A percentile compares a stretch with the other conserved stretches of the same genome.
Conservation (phyloP, 108 stramenopile genomes). For the Fragilaria crotonensis region DNA sequence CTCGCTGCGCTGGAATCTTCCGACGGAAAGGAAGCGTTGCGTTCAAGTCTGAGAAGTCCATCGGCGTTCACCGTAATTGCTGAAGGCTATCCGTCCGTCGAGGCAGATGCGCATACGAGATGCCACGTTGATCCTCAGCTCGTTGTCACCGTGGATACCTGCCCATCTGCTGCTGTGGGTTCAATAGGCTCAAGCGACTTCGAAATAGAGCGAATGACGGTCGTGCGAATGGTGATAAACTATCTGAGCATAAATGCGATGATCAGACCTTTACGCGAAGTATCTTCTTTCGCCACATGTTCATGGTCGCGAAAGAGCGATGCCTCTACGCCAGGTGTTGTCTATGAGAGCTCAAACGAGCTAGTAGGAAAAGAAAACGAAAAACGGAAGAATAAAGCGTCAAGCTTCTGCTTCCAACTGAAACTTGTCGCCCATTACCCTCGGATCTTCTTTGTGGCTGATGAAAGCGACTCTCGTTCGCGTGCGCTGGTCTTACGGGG, state of each 20-base stretch:
- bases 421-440: slow-evolving; percentile 62
- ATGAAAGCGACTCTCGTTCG: slow-evolving; percentile 56
- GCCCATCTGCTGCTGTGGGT: slow-evolving; percentile 15
- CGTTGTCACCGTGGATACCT: slow-evolving; percentile 30
- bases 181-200: slow-evolving; percentile 2
- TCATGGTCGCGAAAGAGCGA: slow-evolving; percentile 17
- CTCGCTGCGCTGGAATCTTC: slow-evolving; percentile 3
- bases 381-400: background rate
- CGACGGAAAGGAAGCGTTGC: slow-evolving; percentile 9
- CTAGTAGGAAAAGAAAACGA: background rate
- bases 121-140: slow-evolving; percentile 21
- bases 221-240: slow-evolving; percentile 36
- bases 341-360: background rate
- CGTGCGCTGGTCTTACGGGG: slow-evolving; percentile 60
- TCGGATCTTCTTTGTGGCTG: slow-evolving; percentile 59
- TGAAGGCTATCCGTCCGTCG: slow-evolving; percentile 31
- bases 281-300: slow-evolving; percentile 31
- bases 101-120: background rate
- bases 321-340: background rate
- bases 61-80: slow-evolving; percentile 46
- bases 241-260: slow-evolving; percentile 45
- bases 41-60: slow-evolving; percentile 10
- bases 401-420: slow-evolving; percentile 22
- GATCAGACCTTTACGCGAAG: slow-evolving; percentile 37
- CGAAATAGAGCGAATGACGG: slow-evolving; percentile 14